Evolutionary conservation across 73 alveolate species (phyloP), one percentile per base, ranked within the genome.

Genomic region (Paramecium tetraurelia): DNA sequence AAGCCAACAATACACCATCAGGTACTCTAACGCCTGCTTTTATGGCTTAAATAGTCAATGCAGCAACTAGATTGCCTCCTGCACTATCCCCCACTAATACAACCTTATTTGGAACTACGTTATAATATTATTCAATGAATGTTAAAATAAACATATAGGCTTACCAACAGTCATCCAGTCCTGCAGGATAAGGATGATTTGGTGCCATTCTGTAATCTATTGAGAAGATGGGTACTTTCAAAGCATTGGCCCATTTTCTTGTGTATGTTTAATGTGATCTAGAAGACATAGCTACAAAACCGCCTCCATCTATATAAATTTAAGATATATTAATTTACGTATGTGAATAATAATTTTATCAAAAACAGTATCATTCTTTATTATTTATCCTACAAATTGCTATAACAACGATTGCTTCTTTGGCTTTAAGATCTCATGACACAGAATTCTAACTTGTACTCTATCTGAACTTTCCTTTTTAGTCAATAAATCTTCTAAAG

Each of bases 1-100:
- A 97, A 12, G 96, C 86, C 20, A 95, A 46, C 24, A 96, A 58
- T 11, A 95, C 48, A 1, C 98, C 97, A 92, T 94, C 97, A 10
- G 99, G 98, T 2, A 94, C 93, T 89, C 96, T 90, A 58, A 96
- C 94, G 21, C 96, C 94, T 59, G 95, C 68, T 59, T 84, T 92
- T 2, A 96, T 95, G 5, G 95, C 80, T 92, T 95, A 75, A 27
- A 88, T 85, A 8, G 98, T 93, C 3, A 96, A 36, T 1, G 96
- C 97, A 59, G 94, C 94, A 35, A 77, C 95, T 27, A 98, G 92
- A 90, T 98, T 98, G 27, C 99, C 99, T n/a, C 99, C 99, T 4
- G 99, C 99, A 33, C 99, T 96, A 94, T 98, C 99, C n/a, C 99
- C 99, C 41, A 94, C 98, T 71, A 98, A 63, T 24, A 98, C 93